phyloP scores from a whole-genome alignment of 2,329 filamentous ascomycete genomes.

The Passalora sequoiae region DNA sequence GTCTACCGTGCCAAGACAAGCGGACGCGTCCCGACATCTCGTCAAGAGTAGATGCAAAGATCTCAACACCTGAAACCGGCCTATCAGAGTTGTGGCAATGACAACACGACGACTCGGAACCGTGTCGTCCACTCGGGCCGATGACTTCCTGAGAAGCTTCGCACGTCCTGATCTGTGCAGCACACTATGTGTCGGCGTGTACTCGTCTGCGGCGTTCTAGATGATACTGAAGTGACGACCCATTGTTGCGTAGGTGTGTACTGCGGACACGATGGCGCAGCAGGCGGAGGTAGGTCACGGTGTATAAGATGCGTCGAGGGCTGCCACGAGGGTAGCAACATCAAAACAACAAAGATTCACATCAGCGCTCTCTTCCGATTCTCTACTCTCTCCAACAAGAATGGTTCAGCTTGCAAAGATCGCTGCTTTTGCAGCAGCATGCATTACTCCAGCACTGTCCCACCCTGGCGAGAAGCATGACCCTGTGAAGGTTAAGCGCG shows the following conservation, averaged over 20 bases:
- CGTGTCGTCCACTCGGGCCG: constrained; percentile 2
- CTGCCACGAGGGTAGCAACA: background rate
- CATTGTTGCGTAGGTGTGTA: background rate
- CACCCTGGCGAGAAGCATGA: constrained; percentile 36
- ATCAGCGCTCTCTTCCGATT: background rate
- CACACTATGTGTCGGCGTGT: background rate
- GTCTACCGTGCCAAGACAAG: background rate
- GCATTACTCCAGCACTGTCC: constrained; percentile 19
- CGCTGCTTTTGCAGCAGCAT: constrained; percentile 16
- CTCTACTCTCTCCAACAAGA: background rate
- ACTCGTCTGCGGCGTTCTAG: background rate
- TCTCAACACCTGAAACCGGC: too few species aligned
- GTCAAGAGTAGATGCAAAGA: too few species aligned
- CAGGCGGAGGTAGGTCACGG: constrained; percentile 1
- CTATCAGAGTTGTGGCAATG: constrained; percentile 2
- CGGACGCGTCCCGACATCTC: too few species aligned
- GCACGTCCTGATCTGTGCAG: background rate
- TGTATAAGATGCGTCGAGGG: background rate
- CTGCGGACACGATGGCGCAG: background rate
- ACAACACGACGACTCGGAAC: background rate
- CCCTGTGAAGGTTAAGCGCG: constrained; percentile 28
- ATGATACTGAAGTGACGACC: background rate
- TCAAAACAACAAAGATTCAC: background rate
- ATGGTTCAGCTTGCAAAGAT: constrained; percentile 17
- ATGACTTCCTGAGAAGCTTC: background rate